Conservation (phyloP, 169 alveolate genomes). For the Babesia caballi region DNA sequence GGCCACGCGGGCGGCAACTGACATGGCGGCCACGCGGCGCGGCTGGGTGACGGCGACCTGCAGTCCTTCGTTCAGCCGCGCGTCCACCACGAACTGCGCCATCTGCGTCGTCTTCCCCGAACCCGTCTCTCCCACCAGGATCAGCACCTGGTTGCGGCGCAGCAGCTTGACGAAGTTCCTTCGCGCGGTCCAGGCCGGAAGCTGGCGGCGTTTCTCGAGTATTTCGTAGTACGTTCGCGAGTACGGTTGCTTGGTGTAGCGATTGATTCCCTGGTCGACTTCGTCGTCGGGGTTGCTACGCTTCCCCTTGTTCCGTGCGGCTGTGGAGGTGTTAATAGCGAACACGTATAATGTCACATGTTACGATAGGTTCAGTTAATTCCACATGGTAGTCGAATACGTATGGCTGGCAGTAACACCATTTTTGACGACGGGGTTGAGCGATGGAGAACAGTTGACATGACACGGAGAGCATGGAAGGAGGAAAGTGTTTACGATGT, state of each 20-base stretch:
- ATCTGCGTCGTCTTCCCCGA: constrained; percentile 98
- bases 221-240: constrained; percentile 76
- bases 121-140: constrained; percentile 96
- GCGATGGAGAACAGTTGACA: too few relatives aligned
- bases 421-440: too few relatives aligned
- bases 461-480: too few relatives aligned
- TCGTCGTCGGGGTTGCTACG: neutral
- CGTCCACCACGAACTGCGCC: constrained; percentile 91
- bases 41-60: constrained; percentile 98
- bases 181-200: constrained; percentile 88
- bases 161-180: constrained; percentile 80
- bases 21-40: constrained; percentile 99
- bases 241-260: constrained; percentile 53
- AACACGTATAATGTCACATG: too few relatives aligned
- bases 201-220: constrained; percentile 76
- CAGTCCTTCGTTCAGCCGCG: constrained; percentile 76
- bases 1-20: constrained; percentile 97
- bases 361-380: too few relatives aligned
- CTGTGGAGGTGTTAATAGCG: neutral
- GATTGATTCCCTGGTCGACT: constrained; percentile 14
- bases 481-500: too few relatives aligned
- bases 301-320: neutral
- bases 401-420: too few relatives aligned
- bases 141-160: constrained; percentile 70
- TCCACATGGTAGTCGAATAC: too few relatives aligned